Base-by-base conservation (phyloP, 208 protist species). In the Trypanosoma platydactyli region DNA sequence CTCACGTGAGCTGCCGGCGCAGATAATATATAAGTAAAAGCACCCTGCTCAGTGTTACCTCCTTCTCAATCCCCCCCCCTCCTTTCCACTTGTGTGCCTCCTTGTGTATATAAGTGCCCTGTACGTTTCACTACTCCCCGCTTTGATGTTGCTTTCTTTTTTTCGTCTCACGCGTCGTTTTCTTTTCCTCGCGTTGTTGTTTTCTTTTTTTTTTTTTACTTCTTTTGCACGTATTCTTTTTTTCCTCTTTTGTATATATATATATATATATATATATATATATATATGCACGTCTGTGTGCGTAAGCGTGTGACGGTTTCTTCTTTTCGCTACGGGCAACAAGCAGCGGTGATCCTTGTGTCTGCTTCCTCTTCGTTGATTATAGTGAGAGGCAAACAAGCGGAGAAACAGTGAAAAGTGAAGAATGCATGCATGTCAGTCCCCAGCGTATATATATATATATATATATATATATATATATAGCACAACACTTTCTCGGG, bases 221-320 rank as follows among this genome's bases (percentile, higher is more conserved):
- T 29, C 29, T n/a, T 48, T 35, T 22, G 35, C 56, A 4, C 24
- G 3, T 18, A 15, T 57, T 49, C 55, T 42, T 42, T 35, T 35
- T 38, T 9, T 22, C 18, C 13, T 53, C 29, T 40, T 52, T 25
- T 68, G 40, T 59, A 3, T 30, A 22, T 57, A 27, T 57, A 20
- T 53, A 20, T 29, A 29, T 53, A 20, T 53, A 53, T 64, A 54
- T 56, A 42, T 42, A 33, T 61, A 51, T 71, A n/a, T n/a, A n/a
- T 68, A 25, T 59, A 3, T 30, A 22, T 57, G 52, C 41, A 20
- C 29, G 49, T 29, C 29, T 53, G 49, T 53, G 29, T 64, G 65
- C 46, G 29, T 42, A 33, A 52, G 41, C 64, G 52, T 71, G 65
- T 38, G 20, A 12, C 33, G 33, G 33, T 38, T 40, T 40, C 29